These are phyloP conservation scores for Umbellularia californica DNA, from an alignment of 164 flowering plant species.

Conservation along the genomic window DNA sequence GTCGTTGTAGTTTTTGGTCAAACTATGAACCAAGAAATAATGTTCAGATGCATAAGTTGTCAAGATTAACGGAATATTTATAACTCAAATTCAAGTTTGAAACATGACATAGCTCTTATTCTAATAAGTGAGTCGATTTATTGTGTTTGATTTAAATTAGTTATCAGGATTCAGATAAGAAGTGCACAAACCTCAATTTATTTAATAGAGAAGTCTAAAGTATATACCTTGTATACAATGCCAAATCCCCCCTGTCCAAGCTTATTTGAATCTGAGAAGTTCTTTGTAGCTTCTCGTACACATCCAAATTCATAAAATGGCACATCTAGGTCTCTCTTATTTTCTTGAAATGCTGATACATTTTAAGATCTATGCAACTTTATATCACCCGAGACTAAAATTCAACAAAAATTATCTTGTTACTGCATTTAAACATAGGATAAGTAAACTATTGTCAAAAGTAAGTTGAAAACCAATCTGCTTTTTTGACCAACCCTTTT, in stretches of 20 bases:
- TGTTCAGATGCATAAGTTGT: no score
- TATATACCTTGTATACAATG: slow-evolving; percentile 65
- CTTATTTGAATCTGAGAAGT: slow-evolving; percentile 45
- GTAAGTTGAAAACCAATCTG: neutral
- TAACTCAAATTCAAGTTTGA: neutral
- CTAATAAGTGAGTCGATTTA: no score
- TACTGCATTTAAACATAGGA: neutral
- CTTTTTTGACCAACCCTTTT: neutral
- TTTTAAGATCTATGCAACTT: no score
- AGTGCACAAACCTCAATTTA: no score
- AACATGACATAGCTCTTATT: no score
- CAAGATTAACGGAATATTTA: no score
- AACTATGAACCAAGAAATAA: no score
- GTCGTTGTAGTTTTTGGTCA: no score
- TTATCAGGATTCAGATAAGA: no score
- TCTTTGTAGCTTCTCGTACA: slow-evolving; percentile 47
- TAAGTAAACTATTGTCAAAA: neutral
- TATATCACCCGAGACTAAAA: neutral
- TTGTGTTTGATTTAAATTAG: neutral
- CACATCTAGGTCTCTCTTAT: slow-evolving; percentile 28
- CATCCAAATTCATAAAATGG: slow-evolving; percentile 36
- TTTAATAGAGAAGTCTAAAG: neutral
- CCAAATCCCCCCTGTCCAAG: slow-evolving; percentile 92
- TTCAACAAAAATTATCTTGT: neutral
- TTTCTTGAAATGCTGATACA: slow-evolving; percentile 28